A percentile compares a stretch with the other conserved stretches of the same genome.
phyloP scores from a whole-genome alignment of 2,329 filamentous ascomycete genomes.

The Trichoderma semiorbis region DNA sequence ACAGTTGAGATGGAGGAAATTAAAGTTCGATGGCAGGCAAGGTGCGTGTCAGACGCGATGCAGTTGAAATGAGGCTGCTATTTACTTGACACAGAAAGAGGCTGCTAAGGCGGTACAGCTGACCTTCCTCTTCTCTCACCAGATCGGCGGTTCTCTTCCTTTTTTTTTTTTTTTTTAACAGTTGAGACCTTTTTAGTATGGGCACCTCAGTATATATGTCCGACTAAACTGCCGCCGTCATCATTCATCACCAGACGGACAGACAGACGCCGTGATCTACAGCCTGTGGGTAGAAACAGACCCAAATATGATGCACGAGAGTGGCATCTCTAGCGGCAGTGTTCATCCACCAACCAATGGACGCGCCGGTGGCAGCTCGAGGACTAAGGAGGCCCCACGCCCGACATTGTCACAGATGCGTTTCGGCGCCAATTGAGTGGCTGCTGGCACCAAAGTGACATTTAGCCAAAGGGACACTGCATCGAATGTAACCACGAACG shows the following conservation, averaged over 20 bases:
- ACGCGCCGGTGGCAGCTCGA: background rate
- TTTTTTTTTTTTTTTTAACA: background rate
- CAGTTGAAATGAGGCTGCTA: background rate
- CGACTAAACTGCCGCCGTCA: background rate
- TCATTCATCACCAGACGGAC: background rate
- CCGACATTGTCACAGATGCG: slow-evolving; percentile 6
- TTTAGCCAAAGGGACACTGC: background rate
- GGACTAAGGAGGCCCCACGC: background rate
- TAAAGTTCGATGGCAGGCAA: background rate
- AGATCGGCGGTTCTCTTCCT: background rate
- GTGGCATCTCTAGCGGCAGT: background rate
- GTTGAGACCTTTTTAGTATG: background rate
- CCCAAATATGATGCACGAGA: background rate
- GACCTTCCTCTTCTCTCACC: background rate
- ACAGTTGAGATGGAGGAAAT: background rate
- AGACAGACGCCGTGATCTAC: background rate
- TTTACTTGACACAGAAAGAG: background rate
- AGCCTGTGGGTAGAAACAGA: background rate
- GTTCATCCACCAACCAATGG: slow-evolving; percentile 13
- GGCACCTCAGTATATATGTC: background rate
- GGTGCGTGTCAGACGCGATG: background rate
- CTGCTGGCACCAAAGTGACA: background rate
- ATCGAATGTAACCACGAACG: background rate
- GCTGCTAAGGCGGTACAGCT: background rate
- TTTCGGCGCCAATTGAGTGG: slow-evolving; percentile 18